phyloP scores from a whole-genome alignment of 2,329 filamentous ascomycete genomes.

The Myriosclerotinia scirpicola region DNA sequence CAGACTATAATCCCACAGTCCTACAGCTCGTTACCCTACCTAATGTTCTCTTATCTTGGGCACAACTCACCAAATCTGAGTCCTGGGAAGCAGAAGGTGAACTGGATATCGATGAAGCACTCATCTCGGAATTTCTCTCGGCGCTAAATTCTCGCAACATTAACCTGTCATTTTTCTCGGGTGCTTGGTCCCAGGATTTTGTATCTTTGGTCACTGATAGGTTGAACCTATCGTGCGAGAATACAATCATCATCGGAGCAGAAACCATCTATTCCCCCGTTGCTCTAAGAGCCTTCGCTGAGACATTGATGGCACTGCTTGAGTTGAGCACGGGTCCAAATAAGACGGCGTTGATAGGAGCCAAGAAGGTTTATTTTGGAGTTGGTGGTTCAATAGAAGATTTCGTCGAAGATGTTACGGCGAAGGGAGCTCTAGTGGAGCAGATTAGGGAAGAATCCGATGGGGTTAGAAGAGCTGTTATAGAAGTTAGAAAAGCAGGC shows the following conservation, averaged over 20 bases:
- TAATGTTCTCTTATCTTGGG: slow-evolving; percentile 72
- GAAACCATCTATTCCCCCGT: slow-evolving; percentile 83
- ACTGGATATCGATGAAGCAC: slow-evolving; percentile 42
- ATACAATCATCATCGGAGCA: slow-evolving; percentile 62
- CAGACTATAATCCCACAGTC: slow-evolving; percentile 79
- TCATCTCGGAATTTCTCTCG: slow-evolving; percentile 58
- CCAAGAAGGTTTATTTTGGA: slow-evolving; percentile 81
- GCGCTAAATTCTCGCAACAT: slow-evolving; percentile 54
- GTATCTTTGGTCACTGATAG: slow-evolving; percentile 52
- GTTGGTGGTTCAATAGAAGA: slow-evolving; percentile 80
- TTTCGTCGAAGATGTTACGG: slow-evolving; percentile 57
- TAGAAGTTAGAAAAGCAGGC: slow-evolving; percentile 41
- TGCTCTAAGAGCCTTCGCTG: slow-evolving; percentile 66
- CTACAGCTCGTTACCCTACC: slow-evolving; percentile 76
- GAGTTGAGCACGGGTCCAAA: slow-evolving; percentile 42
- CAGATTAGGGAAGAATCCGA: slow-evolving; percentile 58
- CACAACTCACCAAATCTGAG: slow-evolving; percentile 28
- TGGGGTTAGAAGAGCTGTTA: slow-evolving; percentile 61
- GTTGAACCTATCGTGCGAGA: slow-evolving; percentile 35
- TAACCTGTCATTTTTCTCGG: slow-evolving; percentile 66
- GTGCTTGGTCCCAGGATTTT: slow-evolving; percentile 69
- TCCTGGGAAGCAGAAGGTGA: slow-evolving; percentile 39
- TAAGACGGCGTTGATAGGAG: slow-evolving; percentile 62
- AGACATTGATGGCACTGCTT: slow-evolving; percentile 62
- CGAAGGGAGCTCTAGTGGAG: slow-evolving; percentile 50